Evolutionary conservation across 805 yeast species (phyloP), one percentile per base, ranked within the genome.

Genomic region (Priceomyces castillae): DNA sequence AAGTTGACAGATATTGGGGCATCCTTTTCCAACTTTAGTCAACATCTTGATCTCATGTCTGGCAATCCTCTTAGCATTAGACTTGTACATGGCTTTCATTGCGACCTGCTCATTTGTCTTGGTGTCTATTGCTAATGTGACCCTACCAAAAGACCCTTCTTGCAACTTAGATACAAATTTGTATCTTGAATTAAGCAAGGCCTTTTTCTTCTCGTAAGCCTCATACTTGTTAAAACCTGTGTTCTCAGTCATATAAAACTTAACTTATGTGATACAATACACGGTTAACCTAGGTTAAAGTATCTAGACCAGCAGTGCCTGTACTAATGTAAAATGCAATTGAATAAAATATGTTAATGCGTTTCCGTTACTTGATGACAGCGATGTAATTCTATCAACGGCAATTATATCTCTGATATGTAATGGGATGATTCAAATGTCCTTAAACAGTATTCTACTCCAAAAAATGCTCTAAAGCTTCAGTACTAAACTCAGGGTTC

Each of bases 131-230:
- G 83, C 84, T 39, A 77, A 67, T 2, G 81, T 65, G 2, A 82
- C 87, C 44, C 71, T 71, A 16, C 86, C 86, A 58, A 79, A 82
- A 2, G 85, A 73, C 3, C 86, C 87, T 30, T 69, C 71, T 55
- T 79, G 83, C 43, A 80, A 62, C 52, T 69, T 66, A 16, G 61
- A 54, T 28, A 78, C 46, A 44, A 69, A 72, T 39, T 58, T 56
- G 62, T 80, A 80, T 35, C 68, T 62, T 48, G 64, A 56, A 16
- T 60, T 59, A 28, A 78, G 57, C 12, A 46, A 46, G 34, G 42
- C 39, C 33, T 43, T 33, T 14, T 45, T 45, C 20, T 40, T 41
- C 31, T 46, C 55, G 37, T 49, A 53, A 9, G 46, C 49, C 16
- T 39, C 34, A 41, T 51, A 53, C 26, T 44, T 44, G 36, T 41